phyloP scores from a whole-genome alignment of 495 filamentous ascomycete genomes.

The Aspergillus bridgeri region DNA sequence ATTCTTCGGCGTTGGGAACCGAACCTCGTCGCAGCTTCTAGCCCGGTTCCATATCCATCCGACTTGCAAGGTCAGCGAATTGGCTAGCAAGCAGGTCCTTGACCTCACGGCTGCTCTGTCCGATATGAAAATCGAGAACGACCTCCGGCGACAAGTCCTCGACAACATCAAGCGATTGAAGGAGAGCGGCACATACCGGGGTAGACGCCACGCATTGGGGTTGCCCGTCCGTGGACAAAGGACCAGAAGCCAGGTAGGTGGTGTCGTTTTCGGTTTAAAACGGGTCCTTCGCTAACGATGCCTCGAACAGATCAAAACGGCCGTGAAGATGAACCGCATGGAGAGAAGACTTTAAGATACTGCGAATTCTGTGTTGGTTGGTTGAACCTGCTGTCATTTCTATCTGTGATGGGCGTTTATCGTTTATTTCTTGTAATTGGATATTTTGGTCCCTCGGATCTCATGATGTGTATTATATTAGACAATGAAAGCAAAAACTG shows the following conservation, averaged over 20 bases:
- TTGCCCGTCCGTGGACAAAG: conserved; percentile 84
- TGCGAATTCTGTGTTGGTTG: background rate
- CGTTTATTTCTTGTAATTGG: conserved; percentile 27
- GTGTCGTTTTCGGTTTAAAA: background rate
- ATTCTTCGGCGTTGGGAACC: conserved; percentile 86
- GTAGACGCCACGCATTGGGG: conserved; percentile 84
- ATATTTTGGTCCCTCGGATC: conserved; percentile 10
- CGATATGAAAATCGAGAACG: conserved; percentile 91
- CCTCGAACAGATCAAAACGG: conserved; percentile 60
- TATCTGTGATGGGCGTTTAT: conserved; percentile 38
- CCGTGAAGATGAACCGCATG: conserved; percentile 74
- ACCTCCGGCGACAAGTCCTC: conserved; percentile 67
- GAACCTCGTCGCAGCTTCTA: conserved; percentile 68
- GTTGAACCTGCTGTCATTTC: conserved; percentile 15
- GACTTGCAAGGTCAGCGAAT: conserved; percentile 65
- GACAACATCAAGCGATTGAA: conserved; percentile 84
- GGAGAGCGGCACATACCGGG: conserved; percentile 89
- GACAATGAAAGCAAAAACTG: conserved; percentile 1
- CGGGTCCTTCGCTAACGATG: conserved; percentile 12
- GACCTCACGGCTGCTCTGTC: conserved; percentile 81
- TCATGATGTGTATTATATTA: conserved; percentile 32
- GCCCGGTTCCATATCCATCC: conserved; percentile 85
- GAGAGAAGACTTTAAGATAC: conserved; percentile 50
- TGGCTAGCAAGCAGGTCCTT: conserved; percentile 68
- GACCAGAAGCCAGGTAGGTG: conserved; percentile 72